These are phyloP conservation scores for Metschnikowia reukaufii DNA, from an alignment of 805 yeast species.

Conservation along the genomic window DNA sequence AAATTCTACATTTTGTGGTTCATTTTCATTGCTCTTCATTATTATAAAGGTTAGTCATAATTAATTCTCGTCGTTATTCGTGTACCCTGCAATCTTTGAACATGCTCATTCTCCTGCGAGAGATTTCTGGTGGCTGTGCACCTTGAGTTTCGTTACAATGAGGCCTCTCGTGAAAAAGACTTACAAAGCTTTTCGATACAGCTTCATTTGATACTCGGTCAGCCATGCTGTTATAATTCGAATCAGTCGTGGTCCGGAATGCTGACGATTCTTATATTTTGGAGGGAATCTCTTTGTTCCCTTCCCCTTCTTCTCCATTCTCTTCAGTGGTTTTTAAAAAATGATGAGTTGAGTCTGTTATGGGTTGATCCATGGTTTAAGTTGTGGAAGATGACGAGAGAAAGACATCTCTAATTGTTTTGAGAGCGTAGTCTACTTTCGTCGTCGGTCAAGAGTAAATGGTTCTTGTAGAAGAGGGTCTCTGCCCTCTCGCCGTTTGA, in stretches of 20 bases:
- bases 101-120: background rate
- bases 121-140: background rate
- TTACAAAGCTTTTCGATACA: conserved; percentile 12
- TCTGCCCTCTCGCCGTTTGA: conserved; percentile 13
- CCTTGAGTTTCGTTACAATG: conserved; percentile 1
- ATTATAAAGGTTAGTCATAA: background rate
- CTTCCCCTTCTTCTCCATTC: background rate
- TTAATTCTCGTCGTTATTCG: background rate
- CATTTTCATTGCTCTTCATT: background rate
- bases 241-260: background rate
- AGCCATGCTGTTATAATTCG: background rate
- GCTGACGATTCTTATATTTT: background rate
- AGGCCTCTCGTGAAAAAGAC: conserved; percentile 10
- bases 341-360: background rate
- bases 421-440: conserved; percentile 1
- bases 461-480: background rate
- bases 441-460: conserved; percentile 9
- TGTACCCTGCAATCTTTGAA: conserved; percentile 1
- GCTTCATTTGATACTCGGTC: conserved; percentile 2
- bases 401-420: background rate
- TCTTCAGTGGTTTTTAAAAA: background rate
- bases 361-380: conserved; percentile 6
- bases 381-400: background rate
- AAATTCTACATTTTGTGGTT: background rate
- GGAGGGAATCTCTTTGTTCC: background rate